Evolutionary conservation across 73 alveolate genomes (phyloP).

Genomic region (Paramecium sonneborni): DNA sequence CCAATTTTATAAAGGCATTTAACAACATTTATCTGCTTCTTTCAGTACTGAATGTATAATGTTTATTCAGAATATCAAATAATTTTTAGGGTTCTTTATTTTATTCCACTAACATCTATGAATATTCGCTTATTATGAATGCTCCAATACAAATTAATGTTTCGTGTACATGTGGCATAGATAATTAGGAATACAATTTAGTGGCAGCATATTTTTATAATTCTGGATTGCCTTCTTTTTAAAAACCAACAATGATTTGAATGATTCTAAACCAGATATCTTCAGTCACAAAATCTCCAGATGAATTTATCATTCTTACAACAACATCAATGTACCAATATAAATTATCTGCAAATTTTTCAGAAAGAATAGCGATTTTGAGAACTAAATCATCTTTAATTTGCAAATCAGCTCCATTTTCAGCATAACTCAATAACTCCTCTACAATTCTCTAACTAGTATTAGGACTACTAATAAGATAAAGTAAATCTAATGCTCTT

Average conservation of each 20-base stretch:
- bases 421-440: slow-evolving; percentile 91
- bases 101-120: slow-evolving; percentile 77
- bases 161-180: slow-evolving; percentile 90
- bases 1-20: slow-evolving; percentile 91
- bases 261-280: slow-evolving; percentile 96
- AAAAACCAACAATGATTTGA: slow-evolving; percentile 96
- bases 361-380: slow-evolving; percentile 97
- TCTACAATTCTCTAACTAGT: slow-evolving; percentile 92
- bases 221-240: slow-evolving; percentile 87
- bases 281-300: slow-evolving; percentile 98
- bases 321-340: slow-evolving; percentile 98
- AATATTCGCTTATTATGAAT: slow-evolving; percentile 93
- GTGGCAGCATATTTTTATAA: slow-evolving; percentile 94
- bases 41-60: slow-evolving; percentile 78
- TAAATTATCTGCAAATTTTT: slow-evolving; percentile 92
- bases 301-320: slow-evolving; percentile 92
- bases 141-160: slow-evolving; percentile 94
- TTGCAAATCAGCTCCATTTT: slow-evolving; percentile 92
- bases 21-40: slow-evolving; percentile 90
- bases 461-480: slow-evolving; percentile 88
- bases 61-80: slow-evolving; percentile 81
- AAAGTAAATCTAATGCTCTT: slow-evolving; percentile 96
- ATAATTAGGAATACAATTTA: slow-evolving; percentile 78
- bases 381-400: slow-evolving; percentile 97
- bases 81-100: slow-evolving; percentile 74